Evolutionary conservation across 1,139 yeast genomes (phyloP), one percentile per base, ranked within the genome.

Genomic region (Debaryomyces fabryi): DNA sequence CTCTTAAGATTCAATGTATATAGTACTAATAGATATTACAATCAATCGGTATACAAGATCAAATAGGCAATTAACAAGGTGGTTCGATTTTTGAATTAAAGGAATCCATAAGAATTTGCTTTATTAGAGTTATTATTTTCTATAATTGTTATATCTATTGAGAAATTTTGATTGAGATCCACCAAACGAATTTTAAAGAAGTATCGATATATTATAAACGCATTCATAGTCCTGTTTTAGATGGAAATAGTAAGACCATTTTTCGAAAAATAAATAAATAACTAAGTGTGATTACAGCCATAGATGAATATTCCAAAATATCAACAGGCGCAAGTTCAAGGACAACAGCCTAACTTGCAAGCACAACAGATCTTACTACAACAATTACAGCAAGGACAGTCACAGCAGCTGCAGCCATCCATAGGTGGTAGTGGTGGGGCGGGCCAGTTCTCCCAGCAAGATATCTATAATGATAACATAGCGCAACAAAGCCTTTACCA

Each of bases 321-420:
- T 56, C 73, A 63, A 52, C 67, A 61, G 49, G 59, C 58, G 39
- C 72, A 62, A 49, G 64, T 59, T 45, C 68, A 68, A 50, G 68
- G 67, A 35, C 73, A 65, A 47, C 67, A 59, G 49, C 58, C 67
- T 18, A 69, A 65, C 56, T 58, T 71, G 47, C 79, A 74, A 52
- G 75, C 78, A 30, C 79, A 75, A 54, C 79, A 75, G 55, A 66
- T 74, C 34, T 67, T 76, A 52, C 67, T 74, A 49, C 80, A 73
- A 55, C 79, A 74, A 54, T 68, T 74, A 51, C 80, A 74, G 54
- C 77, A 69, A 52, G 74, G 74, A 18, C 74, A 67, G 47, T 46
- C 60, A 12, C 67, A 53, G 44, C 59, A 52, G 42, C 58, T 49
- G 42, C 63, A 58, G 29, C 55, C 47, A 18, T 35, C 50, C 27